These are phyloP conservation scores for Amborella trichopoda DNA, from an alignment of 164 flowering plant genomes.

Conservation along the genomic window DNA sequence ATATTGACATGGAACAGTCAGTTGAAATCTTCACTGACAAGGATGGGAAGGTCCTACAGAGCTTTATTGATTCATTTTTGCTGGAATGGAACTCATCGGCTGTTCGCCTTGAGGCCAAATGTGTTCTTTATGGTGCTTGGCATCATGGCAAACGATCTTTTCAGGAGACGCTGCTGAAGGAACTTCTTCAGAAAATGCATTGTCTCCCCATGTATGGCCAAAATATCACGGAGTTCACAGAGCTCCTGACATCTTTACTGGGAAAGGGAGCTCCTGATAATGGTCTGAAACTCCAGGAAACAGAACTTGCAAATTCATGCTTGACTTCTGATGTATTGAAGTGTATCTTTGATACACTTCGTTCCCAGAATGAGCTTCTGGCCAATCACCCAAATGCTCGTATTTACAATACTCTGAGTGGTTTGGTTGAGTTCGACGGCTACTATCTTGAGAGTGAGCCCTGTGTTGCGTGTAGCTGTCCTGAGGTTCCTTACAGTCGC, in stretches of 20 bases:
- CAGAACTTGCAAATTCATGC: conserved; percentile 65
- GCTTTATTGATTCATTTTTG: conserved; percentile 73
- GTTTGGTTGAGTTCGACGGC: conserved; percentile 96
- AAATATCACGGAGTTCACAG: conserved; percentile 81
- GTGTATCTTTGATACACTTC: conserved; percentile 87
- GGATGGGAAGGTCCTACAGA: conserved; percentile 46
- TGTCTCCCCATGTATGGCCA: conserved; percentile 87
- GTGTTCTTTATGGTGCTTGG: conserved; percentile 82
- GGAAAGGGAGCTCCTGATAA: conserved; percentile 56
- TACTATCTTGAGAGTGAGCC: conserved; percentile 99
- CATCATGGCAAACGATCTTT: conserved; percentile 75
- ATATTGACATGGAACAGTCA: conserved; percentile 79
- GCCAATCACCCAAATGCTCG: conserved; percentile 99
- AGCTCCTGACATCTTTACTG: conserved; percentile 61
- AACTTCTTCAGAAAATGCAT: conserved; percentile 61
- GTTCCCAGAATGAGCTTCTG: conserved; percentile 82
- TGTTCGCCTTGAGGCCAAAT: conserved; percentile 80
- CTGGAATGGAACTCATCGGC: conserved; percentile 91
- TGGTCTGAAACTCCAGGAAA: conserved; percentile 44
- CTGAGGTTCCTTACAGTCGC: conserved; percentile 91
- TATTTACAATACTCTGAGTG: conserved; percentile 84
- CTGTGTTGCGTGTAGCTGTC: conserved; percentile 99
- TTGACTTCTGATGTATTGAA: conserved; percentile 67
- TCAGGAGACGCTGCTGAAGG: conserved; percentile 56
- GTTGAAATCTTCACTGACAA: conserved; percentile 59